Evolutionary conservation across 371 early-diverging fungal species (phyloP).

Genomic region (Enteropsectra breve): DNA sequence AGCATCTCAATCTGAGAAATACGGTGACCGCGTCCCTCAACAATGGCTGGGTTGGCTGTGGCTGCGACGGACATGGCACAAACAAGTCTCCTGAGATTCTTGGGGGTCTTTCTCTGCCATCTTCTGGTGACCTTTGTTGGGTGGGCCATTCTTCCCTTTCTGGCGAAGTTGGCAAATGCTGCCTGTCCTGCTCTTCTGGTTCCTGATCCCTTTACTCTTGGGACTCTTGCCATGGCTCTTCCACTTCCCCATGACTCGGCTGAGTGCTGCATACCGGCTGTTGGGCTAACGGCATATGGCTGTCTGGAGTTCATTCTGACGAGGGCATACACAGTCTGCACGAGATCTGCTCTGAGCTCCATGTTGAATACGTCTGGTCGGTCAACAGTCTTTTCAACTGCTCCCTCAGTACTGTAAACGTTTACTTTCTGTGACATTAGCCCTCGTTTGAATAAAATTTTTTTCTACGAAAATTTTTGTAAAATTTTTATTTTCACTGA

Average conservation of each 20-base stretch:
- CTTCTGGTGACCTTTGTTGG: slow-evolving; percentile 98
- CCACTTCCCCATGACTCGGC: slow-evolving; percentile 98
- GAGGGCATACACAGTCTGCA: slow-evolving; percentile 85
- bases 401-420: slow-evolving; percentile 42
- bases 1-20: slow-evolving; percentile 81
- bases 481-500: too few species aligned
- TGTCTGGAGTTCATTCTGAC: slow-evolving; percentile 96
- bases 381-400: slow-evolving; percentile 35
- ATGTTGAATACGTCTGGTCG: slow-evolving; percentile 90
- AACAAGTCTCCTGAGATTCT: slow-evolving; percentile 92
- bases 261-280: slow-evolving; percentile 98
- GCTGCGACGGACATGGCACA: slow-evolving; percentile 94
- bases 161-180: slow-evolving; percentile 99
- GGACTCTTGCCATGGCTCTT: slow-evolving; percentile 98
- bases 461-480: too few species aligned
- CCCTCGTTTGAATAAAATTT: too few species aligned
- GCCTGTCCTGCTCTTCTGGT: slow-evolving; percentile 98
- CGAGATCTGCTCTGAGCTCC: slow-evolving; percentile 91
- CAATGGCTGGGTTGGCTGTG: slow-evolving; percentile 81
- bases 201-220: slow-evolving; percentile 93
- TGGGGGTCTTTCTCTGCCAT: slow-evolving; percentile 96
- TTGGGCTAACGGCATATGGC: slow-evolving; percentile 85
- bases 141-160: slow-evolving; percentile 98
- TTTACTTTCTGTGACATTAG: slow-evolving; percentile 40
- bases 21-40: slow-evolving; percentile 94